These are phyloP conservation scores for Acephala macrosclerotiorum DNA, from an alignment of 2,329 filamentous ascomycete genomes.

Conservation along the genomic window DNA sequence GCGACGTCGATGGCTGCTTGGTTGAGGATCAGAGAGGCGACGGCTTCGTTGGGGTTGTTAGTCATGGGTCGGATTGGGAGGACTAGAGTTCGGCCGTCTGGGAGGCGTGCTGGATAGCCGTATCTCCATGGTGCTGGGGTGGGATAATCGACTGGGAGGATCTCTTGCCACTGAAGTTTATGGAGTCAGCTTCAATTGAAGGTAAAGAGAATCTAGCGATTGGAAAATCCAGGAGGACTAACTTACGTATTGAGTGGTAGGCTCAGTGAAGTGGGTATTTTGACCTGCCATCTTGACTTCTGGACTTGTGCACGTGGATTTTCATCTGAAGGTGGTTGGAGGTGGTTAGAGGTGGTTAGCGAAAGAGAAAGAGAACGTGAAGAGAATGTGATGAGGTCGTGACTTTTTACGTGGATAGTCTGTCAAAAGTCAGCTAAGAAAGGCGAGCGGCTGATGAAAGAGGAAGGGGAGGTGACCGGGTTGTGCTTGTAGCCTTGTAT, in stretches of 20 bases:
- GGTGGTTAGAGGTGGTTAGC: too few relatives aligned
- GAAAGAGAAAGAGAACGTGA: too few relatives aligned
- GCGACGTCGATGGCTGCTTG: slow-evolving; percentile 38
- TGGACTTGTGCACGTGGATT: too few relatives aligned
- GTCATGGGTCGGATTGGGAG: slow-evolving; percentile 37
- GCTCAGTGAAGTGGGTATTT: neutral
- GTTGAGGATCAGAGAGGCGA: slow-evolving; percentile 40
- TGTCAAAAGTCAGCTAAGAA: neutral
- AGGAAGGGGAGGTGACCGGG: neutral
- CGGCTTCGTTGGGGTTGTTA: slow-evolving; percentile 30
- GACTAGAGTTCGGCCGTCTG: slow-evolving; percentile 34
- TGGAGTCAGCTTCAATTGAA: neutral
- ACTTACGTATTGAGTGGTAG: slow-evolving; percentile 3
- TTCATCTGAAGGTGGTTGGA: neutral
- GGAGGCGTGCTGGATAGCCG: slow-evolving; percentile 33
- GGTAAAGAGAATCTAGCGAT: neutral
- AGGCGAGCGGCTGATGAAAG: neutral
- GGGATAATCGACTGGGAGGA: neutral
- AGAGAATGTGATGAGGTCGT: too few relatives aligned
- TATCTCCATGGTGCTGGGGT: slow-evolving; percentile 33
- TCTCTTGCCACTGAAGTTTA: neutral
- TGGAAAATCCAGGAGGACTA: neutral
- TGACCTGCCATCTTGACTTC: too few relatives aligned
- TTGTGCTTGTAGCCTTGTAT: neutral
- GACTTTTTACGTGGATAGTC: too few relatives aligned